Base-by-base conservation (phyloP, 257 asterid genomes). In the Cordia subcordata region DNA sequence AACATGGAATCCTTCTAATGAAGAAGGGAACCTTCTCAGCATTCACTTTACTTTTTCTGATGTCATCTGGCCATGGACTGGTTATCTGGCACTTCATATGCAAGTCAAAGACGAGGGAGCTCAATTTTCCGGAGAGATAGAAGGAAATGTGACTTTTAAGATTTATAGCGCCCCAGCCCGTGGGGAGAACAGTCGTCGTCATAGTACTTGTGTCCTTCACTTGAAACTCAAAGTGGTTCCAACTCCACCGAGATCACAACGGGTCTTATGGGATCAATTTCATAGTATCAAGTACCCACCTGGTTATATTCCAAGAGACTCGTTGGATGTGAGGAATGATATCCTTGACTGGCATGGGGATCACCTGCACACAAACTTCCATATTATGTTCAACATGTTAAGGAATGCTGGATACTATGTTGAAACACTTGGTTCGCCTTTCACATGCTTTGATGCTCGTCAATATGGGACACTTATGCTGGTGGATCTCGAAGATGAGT, bases 281-380 rank as follows among this genome's bases (percentile, higher is more conserved):
- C 99, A 93, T 64, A 93, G 73, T 75, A 89, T 93, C 71, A 93
- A 93, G 57, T 93, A 93, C 72, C 99, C 99, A 13, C 97, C 99
- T 71, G 99, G 99, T 51, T 93, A 93, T 79, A 81, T 93, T 66
- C 99, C 97, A 19, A 78, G 94, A 77, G 97, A 93, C 79, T 93
- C 99, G n/a, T 79, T 93, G 81, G 97, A 93, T 69, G 97, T 93
- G 63, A 80, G 95, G 75, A 93, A 79, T 50, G 99, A 93, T 80
- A 89, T 93, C 72, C 97, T 93, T 42, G 99, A 93, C 66, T 93
- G 97, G 99, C 97, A 93, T 71, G 99, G 97, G 17, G 99, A 93
- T 75, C 97, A 93, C 79, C 81, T 93, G 64, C 99, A 93, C 58
- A 93, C 99, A 22, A 93, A 93, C 70, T 93, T 82, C 72, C 99